Evolutionary conservation across 257 asterid species (phyloP), one percentile per base, ranked within the genome.

Genomic region (Datura wrightii): DNA sequence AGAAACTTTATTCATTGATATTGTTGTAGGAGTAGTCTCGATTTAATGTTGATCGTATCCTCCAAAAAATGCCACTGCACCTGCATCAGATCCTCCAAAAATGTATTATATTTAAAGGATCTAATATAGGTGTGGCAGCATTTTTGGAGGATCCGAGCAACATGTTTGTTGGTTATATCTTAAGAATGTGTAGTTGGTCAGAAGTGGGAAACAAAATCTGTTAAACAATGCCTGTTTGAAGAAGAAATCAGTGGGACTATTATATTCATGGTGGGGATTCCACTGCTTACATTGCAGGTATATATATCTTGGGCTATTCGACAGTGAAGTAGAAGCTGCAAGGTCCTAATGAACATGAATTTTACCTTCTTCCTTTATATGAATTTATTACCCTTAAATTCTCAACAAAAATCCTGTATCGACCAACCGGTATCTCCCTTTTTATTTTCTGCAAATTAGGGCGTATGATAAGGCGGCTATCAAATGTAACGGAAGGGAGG

Each of bases 381-480:
- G 70, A 86, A 65, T 88, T 85, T 84, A 60, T 70, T 88, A 55
- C 80, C 80, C 56, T 62, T 82, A 80, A 80, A 84, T 84, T 85
- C 79, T 70, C 83, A 74, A 80, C 86, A 84, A 86, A 88, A 83
- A 79, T 58, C 18, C 52, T 76, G 82, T 71, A 80, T 74, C 87
- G 66, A 79, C 88, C 88, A 82, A 88, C 91, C 42, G 84, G 59
- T 84, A 54, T 87, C 86, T 87, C 79, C 85, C 82, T 86, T 80
- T 66, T 65, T 41, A 80, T 84, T 67, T 83, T 88, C 83, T 91
- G 78, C 71, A 50, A 88, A 83, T 85, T 83, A 94, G 98, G 96
- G 98, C 95, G 82, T 92, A 93, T 41, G 98, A 94, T 76, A 89
- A 90, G 89, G 98, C 97, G 0, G 96, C 98, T 71, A 90, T 93